phyloP scores from a whole-genome alignment of 352 stramenopile species.

The Peronospora belbahrii region DNA sequence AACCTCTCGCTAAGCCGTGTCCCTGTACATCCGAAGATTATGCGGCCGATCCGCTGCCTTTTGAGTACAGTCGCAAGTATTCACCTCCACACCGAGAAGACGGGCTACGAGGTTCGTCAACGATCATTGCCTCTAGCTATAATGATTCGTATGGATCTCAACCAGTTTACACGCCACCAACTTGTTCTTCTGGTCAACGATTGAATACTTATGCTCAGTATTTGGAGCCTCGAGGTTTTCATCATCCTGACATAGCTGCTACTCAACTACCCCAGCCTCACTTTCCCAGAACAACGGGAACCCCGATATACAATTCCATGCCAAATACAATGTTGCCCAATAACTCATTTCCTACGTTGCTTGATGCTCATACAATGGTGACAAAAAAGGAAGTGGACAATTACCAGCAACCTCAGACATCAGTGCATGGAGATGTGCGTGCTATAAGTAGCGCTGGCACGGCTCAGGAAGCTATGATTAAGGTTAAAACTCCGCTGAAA shows the following conservation, averaged over 20 bases:
- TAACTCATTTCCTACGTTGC: conserved; percentile 53
- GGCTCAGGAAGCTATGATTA: conserved; percentile 77
- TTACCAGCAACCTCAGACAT: conserved; percentile 19
- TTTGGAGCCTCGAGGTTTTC: conserved; percentile 14
- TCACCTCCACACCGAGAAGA: conserved; percentile 19
- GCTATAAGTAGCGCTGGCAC: conserved; percentile 21
- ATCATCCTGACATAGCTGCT: conserved; percentile 23
- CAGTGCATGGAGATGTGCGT: conserved; percentile 7
- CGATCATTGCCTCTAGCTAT: conserved; percentile 20
- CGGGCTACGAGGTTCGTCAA: neutral
- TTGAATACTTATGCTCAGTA: conserved; percentile 24
- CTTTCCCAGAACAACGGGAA: conserved; percentile 24
- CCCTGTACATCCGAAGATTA: conserved; percentile 52
- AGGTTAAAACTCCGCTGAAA: conserved; percentile 79
- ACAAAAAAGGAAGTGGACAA: conserved; percentile 35
- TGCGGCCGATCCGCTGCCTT: conserved; percentile 63
- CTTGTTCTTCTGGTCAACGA: conserved; percentile 7
- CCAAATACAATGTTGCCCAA: conserved; percentile 21
- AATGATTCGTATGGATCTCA: conserved; percentile 31
- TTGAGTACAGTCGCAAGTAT: conserved; percentile 65
- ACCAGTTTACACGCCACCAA: conserved; percentile 16
- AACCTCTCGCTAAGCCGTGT: conserved; percentile 16
- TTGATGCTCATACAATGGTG: conserved; percentile 24
- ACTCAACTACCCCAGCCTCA: conserved; percentile 12
- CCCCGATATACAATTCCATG: conserved; percentile 27